Evolutionary conservation across 768 basidiomycete genomes (phyloP).

Genomic region (Kwoniella sp.): DNA sequence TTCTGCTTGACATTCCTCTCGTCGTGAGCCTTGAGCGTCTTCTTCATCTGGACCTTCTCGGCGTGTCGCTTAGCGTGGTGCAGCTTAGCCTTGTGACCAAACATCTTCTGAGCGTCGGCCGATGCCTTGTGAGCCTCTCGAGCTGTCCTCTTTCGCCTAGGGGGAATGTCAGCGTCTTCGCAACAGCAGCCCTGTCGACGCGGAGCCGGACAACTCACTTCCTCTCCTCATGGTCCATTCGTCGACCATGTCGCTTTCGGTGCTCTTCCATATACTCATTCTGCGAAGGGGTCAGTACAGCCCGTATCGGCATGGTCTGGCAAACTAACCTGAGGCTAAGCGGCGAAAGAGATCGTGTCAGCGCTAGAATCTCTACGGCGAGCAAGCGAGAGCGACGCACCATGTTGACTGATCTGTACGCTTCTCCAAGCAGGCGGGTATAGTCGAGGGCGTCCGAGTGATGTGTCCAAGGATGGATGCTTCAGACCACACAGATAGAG

Average conservation of each 20-base stretch:
- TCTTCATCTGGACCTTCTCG: conserved; percentile 97
- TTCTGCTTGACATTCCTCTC: conserved; percentile 96
- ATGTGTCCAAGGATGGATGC: neutral
- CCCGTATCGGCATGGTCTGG: neutral
- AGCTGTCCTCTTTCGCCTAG: conserved; percentile 53
- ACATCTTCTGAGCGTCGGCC: conserved; percentile 81
- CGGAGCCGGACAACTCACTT: conserved; percentile 58
- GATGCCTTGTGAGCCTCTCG: conserved; percentile 59
- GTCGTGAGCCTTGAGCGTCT: conserved; percentile 99
- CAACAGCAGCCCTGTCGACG: no score
- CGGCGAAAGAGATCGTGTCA: conserved; percentile 3
- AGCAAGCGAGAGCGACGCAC: conserved; percentile 4
- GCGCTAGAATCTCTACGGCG: conserved; percentile 1
- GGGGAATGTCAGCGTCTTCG: no score
- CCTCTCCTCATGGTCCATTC: conserved; percentile 91
- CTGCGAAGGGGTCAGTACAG: conserved; percentile 52
- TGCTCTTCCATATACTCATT: conserved; percentile 99
- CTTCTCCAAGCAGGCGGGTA: neutral
- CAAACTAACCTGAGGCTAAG: conserved; percentile 33
- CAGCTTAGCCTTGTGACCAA: conserved; percentile 96
- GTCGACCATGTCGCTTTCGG: conserved; percentile 91
- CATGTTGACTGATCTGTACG: conserved; percentile 21
- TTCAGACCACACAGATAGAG: no score
- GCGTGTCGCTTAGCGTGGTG: conserved; percentile 93
- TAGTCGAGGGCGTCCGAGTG: no score